Base-by-base conservation (phyloP, 805 yeast species). In the Candida odintsovae region DNA sequence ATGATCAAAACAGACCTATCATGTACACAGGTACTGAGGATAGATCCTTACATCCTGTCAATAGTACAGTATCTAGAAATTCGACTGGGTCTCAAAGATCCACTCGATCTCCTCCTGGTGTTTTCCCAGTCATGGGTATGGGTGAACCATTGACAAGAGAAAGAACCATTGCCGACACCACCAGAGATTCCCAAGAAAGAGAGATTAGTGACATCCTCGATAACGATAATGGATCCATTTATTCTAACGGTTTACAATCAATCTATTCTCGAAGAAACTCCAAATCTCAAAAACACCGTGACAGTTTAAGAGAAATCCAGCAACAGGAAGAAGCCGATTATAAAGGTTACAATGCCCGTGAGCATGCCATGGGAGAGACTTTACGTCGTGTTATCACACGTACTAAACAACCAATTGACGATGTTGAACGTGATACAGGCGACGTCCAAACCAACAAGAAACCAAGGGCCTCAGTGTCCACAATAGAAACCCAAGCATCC, bases 51-150 rank as follows among this genome's bases (percentile, higher is more conserved):
- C 47, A 23, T 4, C 51, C 51, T 18, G 41, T 33, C 2, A 15
- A 37, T 10, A 47, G 57, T 2, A 40, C 53, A 21, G 9, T 40
- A 3, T 53, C 54, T 2, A 36, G 45, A 12, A 48, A 44, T 35
- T 19, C 49, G 0, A 18, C 31, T 7, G 23, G 22, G 6, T 47
- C 51, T 12, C 40, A 28, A 35, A 20, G 36, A 13, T 19, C 41
- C 8, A 44, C 65, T 6, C 64, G 77, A 51, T 82, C 90, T 2
- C 95, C 92, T 4, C 77, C 77, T 22, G 88, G 88, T 50, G 90
- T 85, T 1, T 86, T 85, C 65, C 94, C 95, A 0, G 90, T 86
- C 2, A 71, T 71, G 54, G 92, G 87, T 1, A 84, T 86, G 92
- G 90, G 87, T 1, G 71, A 69, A 11, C 85, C 92, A 3, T 61